Conservation (phyloP, 2,329 filamentous ascomycete species). For the Lasiodiplodia sp. region DNA sequence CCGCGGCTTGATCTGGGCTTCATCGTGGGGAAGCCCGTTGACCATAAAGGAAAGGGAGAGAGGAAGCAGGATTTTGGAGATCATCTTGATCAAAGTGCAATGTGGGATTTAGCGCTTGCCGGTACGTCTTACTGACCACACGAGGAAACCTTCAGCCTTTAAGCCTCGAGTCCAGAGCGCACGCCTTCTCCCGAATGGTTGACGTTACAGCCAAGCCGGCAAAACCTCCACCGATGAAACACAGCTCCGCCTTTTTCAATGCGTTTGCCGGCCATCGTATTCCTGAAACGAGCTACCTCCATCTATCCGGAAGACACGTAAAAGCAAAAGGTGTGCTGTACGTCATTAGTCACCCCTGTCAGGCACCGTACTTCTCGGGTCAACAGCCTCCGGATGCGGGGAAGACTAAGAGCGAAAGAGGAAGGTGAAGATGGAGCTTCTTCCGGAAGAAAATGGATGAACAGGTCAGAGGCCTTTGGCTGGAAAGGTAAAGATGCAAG, state of each 20-base stretch:
- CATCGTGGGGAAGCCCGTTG: too few relatives aligned
- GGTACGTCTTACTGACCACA: neutral
- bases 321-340: neutral
- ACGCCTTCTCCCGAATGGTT: neutral
- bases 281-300: neutral
- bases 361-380: neutral
- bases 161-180: neutral
- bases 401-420: neutral
- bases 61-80: neutral
- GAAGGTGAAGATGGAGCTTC: neutral
- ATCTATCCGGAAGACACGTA: slow-evolving; percentile 1
- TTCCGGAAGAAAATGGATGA: neutral
- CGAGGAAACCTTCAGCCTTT: neutral
- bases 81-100: neutral
- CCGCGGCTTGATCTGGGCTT: neutral
- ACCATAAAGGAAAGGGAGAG: neutral
- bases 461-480: neutral
- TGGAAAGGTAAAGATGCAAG: neutral
- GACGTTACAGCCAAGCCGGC: neutral
- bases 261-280: neutral
- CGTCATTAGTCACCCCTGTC: neutral
- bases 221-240: neutral
- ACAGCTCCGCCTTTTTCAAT: neutral
- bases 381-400: neutral
- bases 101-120: neutral